Evolutionary conservation across 495 filamentous ascomycete genomes (phyloP), one percentile per base, ranked within the genome.

Genomic region (Neurospora tetrasperma): DNA sequence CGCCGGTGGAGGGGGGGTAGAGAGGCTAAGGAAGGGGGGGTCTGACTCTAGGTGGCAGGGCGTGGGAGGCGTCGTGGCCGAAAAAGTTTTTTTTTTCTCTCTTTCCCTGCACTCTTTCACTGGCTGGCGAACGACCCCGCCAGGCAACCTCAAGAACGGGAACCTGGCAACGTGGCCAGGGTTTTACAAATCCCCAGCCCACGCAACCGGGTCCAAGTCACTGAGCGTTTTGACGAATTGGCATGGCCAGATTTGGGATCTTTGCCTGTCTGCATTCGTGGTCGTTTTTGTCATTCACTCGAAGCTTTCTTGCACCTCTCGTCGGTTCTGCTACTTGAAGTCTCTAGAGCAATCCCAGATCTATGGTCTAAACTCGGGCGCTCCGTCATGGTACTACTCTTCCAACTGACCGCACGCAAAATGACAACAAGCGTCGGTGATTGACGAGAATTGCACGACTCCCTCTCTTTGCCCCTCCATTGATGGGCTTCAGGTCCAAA

Each of bases 1-100:
- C 71, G 42, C 69, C 73, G 71, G 72, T 76, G 74, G 77, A 75
- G 77, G 77, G 77, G 77, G 54, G 23, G 48, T 62, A 62, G 48
- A 62, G 48, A 20, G 12, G 23, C 48, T 62, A 31, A 59, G 14
- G 48, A 62, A 4, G 23, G 48, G 46, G 54, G 54, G 54, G 54
- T 35, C 54, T 66, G 27, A 10, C 27, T 38, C 54, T 38, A 18
- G 14, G 54, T 35, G 54, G 27, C 54, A 27, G 54, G 27, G 54
- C 20, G 27, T 62, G 6, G 77, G 43, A 74, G 71, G 74, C 71
- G 73, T 72, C 46, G 70, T 66, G 54, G 54, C 73, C 73, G 75
- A 78, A 80, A 80, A 75, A 70, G 43, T 76, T 76, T 79, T 79
- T 77, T 69, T 70, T 71, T 38, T 38, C 5, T 0, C 35, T 38